Base-by-base conservation (phyloP, 352 stramenopile species). In the Thraustochytrium sp. region DNA sequence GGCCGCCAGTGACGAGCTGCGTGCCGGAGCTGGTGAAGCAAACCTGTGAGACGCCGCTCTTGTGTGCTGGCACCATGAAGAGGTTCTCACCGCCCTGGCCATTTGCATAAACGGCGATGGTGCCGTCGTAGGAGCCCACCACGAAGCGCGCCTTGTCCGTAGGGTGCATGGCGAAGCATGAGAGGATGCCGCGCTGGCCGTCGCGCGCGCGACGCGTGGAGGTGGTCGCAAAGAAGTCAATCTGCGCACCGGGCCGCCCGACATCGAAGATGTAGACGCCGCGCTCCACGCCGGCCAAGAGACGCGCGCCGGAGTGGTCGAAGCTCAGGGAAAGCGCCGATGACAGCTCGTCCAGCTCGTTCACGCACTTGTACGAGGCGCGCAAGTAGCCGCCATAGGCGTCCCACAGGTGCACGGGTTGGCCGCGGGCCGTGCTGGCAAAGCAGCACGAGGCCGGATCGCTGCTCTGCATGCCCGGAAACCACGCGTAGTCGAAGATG, bases 371-470 rank as follows among this genome's bases (percentile, higher is more conserved):
- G 85, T 95, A 96, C 46, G 90, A 92, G 21, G 90, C 91, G 36
- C 93, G 91, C 3, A 96, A 86, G 63, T 83, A 84, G 13, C 93
- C 93, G 0, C 87, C 96, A 85, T 94, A 96, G 42, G 93, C 93
- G 85, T 96, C 92, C 92, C 92, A 97, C 86, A 97, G 89, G 87
- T 96, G 92, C 62, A 96, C 87, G 2, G 93, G 93, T 36, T 94
- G 91, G 84, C 95, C 92, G 74, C 90, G 90, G 86, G 89, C 92
- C 37, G 92, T 94, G 84, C 86, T 92, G 62, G 93, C 86, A 86
- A 96, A 96, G 83, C 93, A 91, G 84, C 92, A 95, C 34, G 90
- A 92, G 61, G 85, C 87, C 9, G 92, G 92, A 54, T 93, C 87
- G 29, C 78, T 56, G 34, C 91, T 95, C 55, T 87, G 89, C 91